phyloP scores from a whole-genome alignment of 1,284 basidiomycete species.

The Hemileia vastatrix region DNA sequence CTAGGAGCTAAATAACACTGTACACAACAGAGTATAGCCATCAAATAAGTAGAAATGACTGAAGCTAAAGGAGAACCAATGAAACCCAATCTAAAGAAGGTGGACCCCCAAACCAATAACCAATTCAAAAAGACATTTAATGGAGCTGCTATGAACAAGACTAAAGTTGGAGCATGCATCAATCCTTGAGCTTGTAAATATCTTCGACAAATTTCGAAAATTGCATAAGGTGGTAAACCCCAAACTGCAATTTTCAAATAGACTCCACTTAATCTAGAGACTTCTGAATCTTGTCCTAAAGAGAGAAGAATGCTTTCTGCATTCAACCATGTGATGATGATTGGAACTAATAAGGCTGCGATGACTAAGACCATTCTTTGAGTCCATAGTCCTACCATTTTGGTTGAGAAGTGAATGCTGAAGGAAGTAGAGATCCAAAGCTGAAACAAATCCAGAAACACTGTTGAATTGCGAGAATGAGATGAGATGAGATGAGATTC shows the following conservation, averaged over 20 bases:
- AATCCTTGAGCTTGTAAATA: conserved; percentile 77
- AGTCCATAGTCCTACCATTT: conserved; percentile 4
- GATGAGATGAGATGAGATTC: no score
- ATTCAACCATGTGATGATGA: conserved; percentile 52
- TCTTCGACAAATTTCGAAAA: conserved; percentile 50
- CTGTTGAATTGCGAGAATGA: no score
- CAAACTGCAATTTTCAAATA: conserved; percentile 70
- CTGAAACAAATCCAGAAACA: conserved; percentile 6
- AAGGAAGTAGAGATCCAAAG: conserved; percentile 48
- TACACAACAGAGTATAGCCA: conserved; percentile 49
- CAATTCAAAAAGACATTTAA: conserved; percentile 76
- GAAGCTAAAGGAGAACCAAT: conserved; percentile 86
- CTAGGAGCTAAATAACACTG: no score
- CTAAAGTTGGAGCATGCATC: conserved; percentile 75
- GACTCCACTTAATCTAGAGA: conserved; percentile 64
- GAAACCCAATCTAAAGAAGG: conserved; percentile 70
- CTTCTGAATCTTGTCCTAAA: conserved; percentile 74
- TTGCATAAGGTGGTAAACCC: conserved; percentile 76
- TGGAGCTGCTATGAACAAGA: conserved; percentile 73
- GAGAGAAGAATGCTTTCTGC: conserved; percentile 61
- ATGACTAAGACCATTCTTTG: conserved; percentile 26
- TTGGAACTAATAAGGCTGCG: conserved; percentile 32
- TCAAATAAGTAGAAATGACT: conserved; percentile 75
- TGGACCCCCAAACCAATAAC: conserved; percentile 79
- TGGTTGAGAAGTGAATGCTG: conserved; percentile 22